Evolutionary conservation across 352 stramenopile species (phyloP), one percentile per base, ranked within the genome.

Genomic region (Elongisporangium anandrum): DNA sequence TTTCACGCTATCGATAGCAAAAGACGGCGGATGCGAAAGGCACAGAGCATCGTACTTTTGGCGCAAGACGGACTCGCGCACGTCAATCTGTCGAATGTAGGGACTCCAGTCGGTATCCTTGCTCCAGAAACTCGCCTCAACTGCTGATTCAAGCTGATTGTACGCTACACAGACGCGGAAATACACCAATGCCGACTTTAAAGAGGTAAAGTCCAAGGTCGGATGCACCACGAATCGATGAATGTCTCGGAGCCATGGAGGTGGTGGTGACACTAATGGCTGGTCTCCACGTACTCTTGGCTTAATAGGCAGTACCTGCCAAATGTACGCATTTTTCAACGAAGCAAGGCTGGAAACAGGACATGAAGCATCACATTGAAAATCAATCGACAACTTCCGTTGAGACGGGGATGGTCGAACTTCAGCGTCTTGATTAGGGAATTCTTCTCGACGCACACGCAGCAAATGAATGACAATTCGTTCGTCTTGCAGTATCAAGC

Each of bases 1-100:
- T 53, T 93, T 93, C 61, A 92, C 74, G 51, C 81, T 81, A 53
- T 93, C 84, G 21, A 90, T 68, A 1, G 69, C 56, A 16, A 66
- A 54, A 12, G 69, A 71, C 4, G 72, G 68, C 9, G 84, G 84
- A 45, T 87, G 78, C 9, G 77, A 80, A 16, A 60, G 64, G 15
- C 81, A 79, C 13, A 93, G 54, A 8, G 69, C 53, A 8, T 77
- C 65, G 24, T 73, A 93, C 22, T 75, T 74, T 19, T 64, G 50
- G 0, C 58, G 65, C n/a, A 93, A 23, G 1, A 92, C 45, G 6
- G 45, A 52, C 4, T 52, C 48, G 26, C 68, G 61, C n/a, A 86
- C 49, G 24, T 86, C 68, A 1, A 68, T 79, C 6, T 26, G 61
- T 20, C 12, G 29, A 21, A 77, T 39, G 19, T 73, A 72, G 1